Percentiles rank a stretch among this genome's conserved stretches.
phyloP scores from a whole-genome alignment of 2,329 filamentous ascomycete genomes.

The Fusarium redolens region DNA sequence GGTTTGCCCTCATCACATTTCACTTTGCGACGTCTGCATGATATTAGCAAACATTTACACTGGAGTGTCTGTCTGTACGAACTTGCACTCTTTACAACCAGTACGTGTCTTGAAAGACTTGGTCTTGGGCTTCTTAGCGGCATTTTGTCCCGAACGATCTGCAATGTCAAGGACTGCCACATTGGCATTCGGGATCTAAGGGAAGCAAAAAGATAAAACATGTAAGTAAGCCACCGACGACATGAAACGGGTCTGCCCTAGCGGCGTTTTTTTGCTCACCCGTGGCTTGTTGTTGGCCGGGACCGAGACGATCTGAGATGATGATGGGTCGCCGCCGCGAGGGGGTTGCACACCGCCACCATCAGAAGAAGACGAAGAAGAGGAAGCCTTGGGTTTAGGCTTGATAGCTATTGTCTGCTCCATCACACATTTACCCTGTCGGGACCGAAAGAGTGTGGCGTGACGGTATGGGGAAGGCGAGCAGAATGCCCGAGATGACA shows the following conservation, averaged over 20 bases:
- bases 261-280: neutral
- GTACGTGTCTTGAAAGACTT: constrained; percentile 37
- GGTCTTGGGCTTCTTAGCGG: constrained; percentile 14
- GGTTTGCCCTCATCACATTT: constrained; percentile 42
- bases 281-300: neutral
- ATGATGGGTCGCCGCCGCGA: neutral
- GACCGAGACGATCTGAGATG: constrained; percentile 1
- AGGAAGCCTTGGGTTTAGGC: neutral
- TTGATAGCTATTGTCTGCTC: neutral
- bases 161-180: constrained; percentile 26
- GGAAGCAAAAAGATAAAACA: neutral
- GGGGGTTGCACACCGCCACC: neutral
- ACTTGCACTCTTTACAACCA: constrained; percentile 42
- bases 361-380: neutral
- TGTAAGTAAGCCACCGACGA: constrained; percentile 3
- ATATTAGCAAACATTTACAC: neutral
- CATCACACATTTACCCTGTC: neutral
- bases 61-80: neutral
- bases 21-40: constrained; percentile 37
- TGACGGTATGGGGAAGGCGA: neutral
- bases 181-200: constrained; percentile 20
- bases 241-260: neutral
- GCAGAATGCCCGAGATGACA: neutral
- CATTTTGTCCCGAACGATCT: neutral
- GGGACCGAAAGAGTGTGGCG: neutral